Base-by-base conservation (phyloP, 768 basidiomycete genomes). In the Daedaleopsis sinensis region DNA sequence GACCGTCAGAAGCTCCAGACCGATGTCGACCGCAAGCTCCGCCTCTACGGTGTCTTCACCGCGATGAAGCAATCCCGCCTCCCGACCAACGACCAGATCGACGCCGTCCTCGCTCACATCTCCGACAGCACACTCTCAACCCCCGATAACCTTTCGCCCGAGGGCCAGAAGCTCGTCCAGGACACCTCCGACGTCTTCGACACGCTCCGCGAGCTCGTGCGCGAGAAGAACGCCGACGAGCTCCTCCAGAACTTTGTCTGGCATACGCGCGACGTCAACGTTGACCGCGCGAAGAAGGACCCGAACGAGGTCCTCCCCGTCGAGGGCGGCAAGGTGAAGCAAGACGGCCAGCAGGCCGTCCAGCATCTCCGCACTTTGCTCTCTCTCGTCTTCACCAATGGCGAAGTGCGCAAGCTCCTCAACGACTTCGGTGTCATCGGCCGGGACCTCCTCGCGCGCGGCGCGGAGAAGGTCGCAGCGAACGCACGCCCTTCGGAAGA, bases 231-330 rank as follows among this genome's bases (percentile, higher is more conserved):
- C 68, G 76, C 79, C n/a, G 95, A 96, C 67, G 94, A 98, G 76
- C 81, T 98, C 43, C 81, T 97, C 73, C 96, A 98, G 75, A 89
- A 91, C 68, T 96, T 96, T 66, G 74, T 96, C 43, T 95, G 89
- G 90, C 84, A 88, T 65, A 93, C 91, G 0, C 78, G 83, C 44
- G 82, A 83, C 42, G 77, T 87, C 21, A 70, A 81, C 55, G 70
- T 79, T 48, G 78, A 72, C 59, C 71, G 76, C 65, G 68, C 71
- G 50, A 83, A 80, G 74, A 75, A 73, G 48, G 80, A 78, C 59
- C 74, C 79, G 36, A 72, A 65, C 62, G 77, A 74, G 55, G 70
- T 72, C 36, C 64, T 75, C 61, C 82, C 84, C 18, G 78, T 84
- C 19, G 81, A 82, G 59, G 78, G 79, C 61, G 77, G 78, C 0